Evolutionary conservation across 306 rosid genomes (phyloP).

Genomic region (Leucaena leucocephala): DNA sequence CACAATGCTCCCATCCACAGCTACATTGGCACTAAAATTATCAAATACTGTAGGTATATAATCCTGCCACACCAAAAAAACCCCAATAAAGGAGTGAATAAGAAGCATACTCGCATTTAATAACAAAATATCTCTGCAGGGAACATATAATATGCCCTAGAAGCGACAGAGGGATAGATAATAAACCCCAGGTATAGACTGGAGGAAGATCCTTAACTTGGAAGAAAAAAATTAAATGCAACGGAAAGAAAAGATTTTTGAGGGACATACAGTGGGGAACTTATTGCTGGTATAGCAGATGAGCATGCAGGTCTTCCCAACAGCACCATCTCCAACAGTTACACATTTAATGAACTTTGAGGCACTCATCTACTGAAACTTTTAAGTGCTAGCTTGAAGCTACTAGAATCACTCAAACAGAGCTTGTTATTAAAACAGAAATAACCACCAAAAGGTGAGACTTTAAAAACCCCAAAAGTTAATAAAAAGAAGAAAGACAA

Average conservation of each 20-base stretch:
- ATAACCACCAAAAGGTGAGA: slow-evolving; percentile 28
- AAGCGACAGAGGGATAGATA: background rate
- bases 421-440: slow-evolving; percentile 10
- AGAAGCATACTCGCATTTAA: background rate
- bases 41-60: slow-evolving; percentile 95
- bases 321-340: slow-evolving; percentile 99
- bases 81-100: background rate
- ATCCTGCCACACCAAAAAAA: slow-evolving; percentile 56
- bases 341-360: slow-evolving; percentile 98
- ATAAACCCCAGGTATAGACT: background rate
- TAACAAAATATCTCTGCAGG: slow-evolving; percentile 1
- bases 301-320: slow-evolving; percentile 99
- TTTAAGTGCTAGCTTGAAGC: slow-evolving; percentile 14
- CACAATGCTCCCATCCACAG: slow-evolving; percentile 92
- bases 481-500: slow-evolving; percentile 25
- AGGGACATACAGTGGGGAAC: slow-evolving; percentile 74
- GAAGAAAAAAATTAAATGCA: background rate
- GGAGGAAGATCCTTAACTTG: slow-evolving; percentile 31
- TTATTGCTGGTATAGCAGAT: slow-evolving; percentile 97
- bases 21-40: slow-evolving; percentile 95
- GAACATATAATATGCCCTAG: slow-evolving; percentile 11
- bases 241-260: slow-evolving; percentile 19
- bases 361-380: slow-evolving; percentile 68
- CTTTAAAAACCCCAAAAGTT: slow-evolving; percentile 4
- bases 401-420: slow-evolving; percentile 21